These are phyloP conservation scores for Fusarium udum DNA, from an alignment of 2,329 filamentous ascomycete genomes.

Conservation along the genomic window DNA sequence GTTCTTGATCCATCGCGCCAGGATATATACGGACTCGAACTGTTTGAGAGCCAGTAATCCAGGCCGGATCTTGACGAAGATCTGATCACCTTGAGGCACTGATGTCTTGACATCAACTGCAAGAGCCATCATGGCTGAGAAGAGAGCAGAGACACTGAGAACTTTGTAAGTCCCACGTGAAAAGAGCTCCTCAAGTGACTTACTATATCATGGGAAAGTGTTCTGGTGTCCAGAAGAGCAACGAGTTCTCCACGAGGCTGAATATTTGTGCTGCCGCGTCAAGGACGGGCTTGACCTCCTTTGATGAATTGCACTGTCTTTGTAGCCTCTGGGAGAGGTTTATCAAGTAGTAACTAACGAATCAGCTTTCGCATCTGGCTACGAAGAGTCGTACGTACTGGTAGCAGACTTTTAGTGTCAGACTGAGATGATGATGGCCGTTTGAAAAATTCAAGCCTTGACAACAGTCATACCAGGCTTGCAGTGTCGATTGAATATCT, in stretches of 20 bases:
- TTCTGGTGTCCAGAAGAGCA: not conserved
- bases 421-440: not conserved
- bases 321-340: not conserved
- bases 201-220: not conserved
- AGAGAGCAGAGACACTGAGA: not conserved
- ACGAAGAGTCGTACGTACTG: not conserved
- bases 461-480: not conserved
- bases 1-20: conserved; percentile 15
- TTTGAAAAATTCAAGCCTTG: not conserved
- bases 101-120: not conserved
- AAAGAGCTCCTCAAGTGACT: not conserved
- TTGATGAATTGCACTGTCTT: fast-evolving
- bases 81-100: not conserved
- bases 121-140: not conserved
- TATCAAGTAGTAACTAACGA: not conserved
- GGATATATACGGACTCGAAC: conserved; percentile 3
- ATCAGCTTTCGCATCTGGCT: not conserved
- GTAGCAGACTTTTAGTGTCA: not conserved
- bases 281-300: fast-evolving
- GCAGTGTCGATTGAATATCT: not conserved
- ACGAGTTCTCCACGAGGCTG: fast-evolving
- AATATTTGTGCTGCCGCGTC: not conserved
- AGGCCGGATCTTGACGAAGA: not conserved
- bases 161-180: too few relatives aligned
- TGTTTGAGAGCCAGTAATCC: not conserved